Evolutionary conservation across 805 yeast genomes (phyloP).

Genomic region (Kazachstania africana): DNA sequence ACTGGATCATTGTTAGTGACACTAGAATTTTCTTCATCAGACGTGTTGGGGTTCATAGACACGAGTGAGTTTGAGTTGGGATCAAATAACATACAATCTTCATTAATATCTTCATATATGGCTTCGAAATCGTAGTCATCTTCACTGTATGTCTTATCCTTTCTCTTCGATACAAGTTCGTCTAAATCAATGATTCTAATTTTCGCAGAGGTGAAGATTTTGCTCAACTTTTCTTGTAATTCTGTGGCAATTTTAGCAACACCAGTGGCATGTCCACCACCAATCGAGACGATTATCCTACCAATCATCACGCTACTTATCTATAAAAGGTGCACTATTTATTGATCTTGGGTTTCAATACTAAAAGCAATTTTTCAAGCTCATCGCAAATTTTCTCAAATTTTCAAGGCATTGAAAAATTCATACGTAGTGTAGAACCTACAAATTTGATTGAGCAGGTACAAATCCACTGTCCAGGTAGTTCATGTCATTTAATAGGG

Average conservation of each 20-base stretch:
- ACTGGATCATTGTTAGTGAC: not conserved
- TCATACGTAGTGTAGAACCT: too few relatives aligned
- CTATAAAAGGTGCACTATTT: not conserved
- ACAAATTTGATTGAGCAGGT: too few relatives aligned
- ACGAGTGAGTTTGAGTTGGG: too few relatives aligned
- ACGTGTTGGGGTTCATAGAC: constrained; percentile 4
- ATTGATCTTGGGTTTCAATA: not conserved
- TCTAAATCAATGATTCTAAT: constrained; percentile 35
- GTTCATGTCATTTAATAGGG: constrained; percentile 47
- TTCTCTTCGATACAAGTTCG: constrained; percentile 7
- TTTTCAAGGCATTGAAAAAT: too few relatives aligned
- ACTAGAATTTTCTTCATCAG: constrained; percentile 7
- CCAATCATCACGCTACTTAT: not conserved
- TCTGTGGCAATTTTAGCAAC: constrained; percentile 24
- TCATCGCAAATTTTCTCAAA: too few relatives aligned
- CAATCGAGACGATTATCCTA: constrained; percentile 15
- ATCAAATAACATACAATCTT: too few relatives aligned
- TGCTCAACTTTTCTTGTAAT: constrained; percentile 26
- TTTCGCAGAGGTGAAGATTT: constrained; percentile 14
- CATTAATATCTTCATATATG: constrained; percentile 12
- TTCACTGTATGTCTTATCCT: constrained; percentile 9
- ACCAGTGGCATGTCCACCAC: constrained; percentile 26
- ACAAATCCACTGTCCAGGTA: too few relatives aligned
- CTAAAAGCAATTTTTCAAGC: not conserved
- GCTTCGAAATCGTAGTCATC: constrained; percentile 26